phyloP scores from a whole-genome alignment of 2,329 filamentous ascomycete species.

The Canariomyces notabilis region DNA sequence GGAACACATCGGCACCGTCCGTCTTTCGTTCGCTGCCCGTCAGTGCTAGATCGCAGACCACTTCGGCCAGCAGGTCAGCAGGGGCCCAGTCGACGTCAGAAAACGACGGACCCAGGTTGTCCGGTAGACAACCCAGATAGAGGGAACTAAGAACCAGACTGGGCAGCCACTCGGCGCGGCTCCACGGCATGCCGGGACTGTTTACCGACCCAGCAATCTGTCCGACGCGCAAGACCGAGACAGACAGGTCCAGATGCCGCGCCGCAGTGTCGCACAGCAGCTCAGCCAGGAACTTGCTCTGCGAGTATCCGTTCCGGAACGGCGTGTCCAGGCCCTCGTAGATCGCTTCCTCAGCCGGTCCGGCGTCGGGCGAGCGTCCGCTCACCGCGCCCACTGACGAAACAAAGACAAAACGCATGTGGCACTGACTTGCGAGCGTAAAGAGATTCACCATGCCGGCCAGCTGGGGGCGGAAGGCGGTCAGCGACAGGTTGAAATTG shows the following conservation, averaged over 20 bases:
- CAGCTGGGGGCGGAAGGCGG: neutral
- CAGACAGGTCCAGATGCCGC: neutral
- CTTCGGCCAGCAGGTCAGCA: neutral
- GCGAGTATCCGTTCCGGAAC: neutral
- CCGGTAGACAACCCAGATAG: neutral
- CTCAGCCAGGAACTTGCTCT: conserved; percentile 4
- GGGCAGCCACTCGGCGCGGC: conserved; percentile 1
- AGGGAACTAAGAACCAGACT: neutral
- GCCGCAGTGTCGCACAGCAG: neutral
- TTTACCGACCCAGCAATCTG: neutral
- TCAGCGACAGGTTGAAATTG: conserved; percentile 9
- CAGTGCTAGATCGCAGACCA: neutral
- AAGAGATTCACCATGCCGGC: neutral
- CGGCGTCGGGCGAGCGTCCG: neutral
- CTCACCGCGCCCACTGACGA: neutral
- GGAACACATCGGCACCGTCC: neutral
- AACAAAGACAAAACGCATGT: neutral
- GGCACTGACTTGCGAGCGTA: neutral
- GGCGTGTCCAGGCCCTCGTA: no score
- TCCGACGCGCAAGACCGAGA: neutral
- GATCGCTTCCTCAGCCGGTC: neutral
- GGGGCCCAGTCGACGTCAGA: neutral
- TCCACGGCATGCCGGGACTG: neutral
- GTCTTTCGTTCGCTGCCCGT: neutral
- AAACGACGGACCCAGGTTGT: neutral